Conservation (phyloP, 345 rosid species). For the Ceriops zippeliana region DNA sequence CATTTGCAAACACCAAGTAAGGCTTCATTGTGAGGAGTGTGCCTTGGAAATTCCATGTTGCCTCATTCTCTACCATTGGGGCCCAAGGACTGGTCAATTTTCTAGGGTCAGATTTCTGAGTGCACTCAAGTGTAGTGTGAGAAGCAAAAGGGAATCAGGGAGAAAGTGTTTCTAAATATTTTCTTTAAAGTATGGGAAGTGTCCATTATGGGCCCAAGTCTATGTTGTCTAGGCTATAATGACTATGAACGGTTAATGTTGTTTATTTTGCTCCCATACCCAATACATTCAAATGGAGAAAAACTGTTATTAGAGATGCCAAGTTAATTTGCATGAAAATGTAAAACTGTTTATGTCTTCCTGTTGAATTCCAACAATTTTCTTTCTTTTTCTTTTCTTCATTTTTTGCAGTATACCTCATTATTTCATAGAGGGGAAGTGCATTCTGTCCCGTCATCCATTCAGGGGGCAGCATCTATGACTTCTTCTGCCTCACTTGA, state of each 20-base stretch:
- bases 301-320: conserved; percentile 1
- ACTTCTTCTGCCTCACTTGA: conserved; percentile 63
- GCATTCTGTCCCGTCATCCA: conserved; percentile 68
- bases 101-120: no score
- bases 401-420: conserved; percentile 50
- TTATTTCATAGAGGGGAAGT: conserved; percentile 76
- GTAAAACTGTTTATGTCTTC: background rate
- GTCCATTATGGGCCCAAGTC: background rate
- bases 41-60: no score
- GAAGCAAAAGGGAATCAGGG: no score
- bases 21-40: no score
- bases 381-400: conserved; percentile 7
- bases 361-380: conserved; percentile 14
- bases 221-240: background rate
- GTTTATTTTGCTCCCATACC: background rate
- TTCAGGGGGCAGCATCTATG: conserved; percentile 65
- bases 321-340: conserved; percentile 10
- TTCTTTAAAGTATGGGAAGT: no score
- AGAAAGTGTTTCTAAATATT: no score
- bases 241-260: background rate
- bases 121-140: no score
- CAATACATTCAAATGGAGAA: background rate
- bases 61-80: no score
- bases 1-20: background rate
- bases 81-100: no score